phyloP scores from a whole-genome alignment of 1,139 yeast species.

The Pichia sp. region DNA sequence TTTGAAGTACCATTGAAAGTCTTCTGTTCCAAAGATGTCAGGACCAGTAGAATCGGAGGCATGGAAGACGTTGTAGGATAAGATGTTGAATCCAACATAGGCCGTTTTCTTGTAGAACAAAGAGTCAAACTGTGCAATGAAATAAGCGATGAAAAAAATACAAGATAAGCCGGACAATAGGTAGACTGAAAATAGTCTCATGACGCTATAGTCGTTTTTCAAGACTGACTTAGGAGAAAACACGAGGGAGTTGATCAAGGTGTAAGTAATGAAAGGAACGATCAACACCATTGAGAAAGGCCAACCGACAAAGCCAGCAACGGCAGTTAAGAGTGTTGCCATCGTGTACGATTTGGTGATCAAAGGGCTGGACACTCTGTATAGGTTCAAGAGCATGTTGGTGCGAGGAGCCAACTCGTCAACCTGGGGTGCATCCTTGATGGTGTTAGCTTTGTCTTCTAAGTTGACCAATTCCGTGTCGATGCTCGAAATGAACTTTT shows the following conservation, averaged over 20 bases:
- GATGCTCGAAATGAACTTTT: slow-evolving; percentile 22
- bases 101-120: slow-evolving; percentile 57
- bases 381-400: slow-evolving; percentile 17
- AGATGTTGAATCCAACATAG: slow-evolving; percentile 78
- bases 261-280: slow-evolving; percentile 49
- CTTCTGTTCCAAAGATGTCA: slow-evolving; percentile 85
- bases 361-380: slow-evolving; percentile 16
- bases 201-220: slow-evolving; percentile 17
- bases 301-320: slow-evolving; percentile 88
- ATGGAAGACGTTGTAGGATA: slow-evolving; percentile 74
- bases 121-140: slow-evolving; percentile 53
- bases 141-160: slow-evolving; percentile 33
- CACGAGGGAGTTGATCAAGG: slow-evolving; percentile 17
- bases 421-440: slow-evolving; percentile 12
- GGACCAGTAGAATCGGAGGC: slow-evolving; percentile 75
- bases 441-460: slow-evolving; percentile 11
- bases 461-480: slow-evolving; percentile 16
- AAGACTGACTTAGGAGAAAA: slow-evolving; percentile 17
- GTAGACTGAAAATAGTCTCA: slow-evolving; percentile 16
- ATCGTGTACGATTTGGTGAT: slow-evolving; percentile 31
- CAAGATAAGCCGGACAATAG: slow-evolving; percentile 32
- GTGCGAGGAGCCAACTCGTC: slow-evolving; percentile 23
- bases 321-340: slow-evolving; percentile 48
- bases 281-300: slow-evolving; percentile 75
- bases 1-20: slow-evolving; percentile 65